Evolutionary conservation across 1,284 basidiomycete species (phyloP).

Genomic region (Ustilago curta): DNA sequence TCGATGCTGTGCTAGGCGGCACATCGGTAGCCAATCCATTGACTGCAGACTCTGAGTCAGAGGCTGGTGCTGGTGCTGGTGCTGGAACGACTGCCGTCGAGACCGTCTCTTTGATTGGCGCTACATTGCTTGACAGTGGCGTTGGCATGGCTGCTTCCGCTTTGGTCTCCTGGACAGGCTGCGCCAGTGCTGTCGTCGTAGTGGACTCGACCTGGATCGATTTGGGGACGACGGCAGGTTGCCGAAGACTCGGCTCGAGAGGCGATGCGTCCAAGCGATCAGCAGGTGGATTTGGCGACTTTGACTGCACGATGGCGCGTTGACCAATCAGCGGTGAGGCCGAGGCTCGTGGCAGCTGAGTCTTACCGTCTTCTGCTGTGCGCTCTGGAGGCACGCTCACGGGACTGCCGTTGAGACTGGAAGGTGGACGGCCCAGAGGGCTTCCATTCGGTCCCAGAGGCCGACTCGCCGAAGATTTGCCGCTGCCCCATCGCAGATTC

Average conservation of each 20-base stretch:
- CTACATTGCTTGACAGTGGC: neutral
- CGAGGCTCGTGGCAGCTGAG: slow-evolving; percentile 2
- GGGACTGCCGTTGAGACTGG: slow-evolving; percentile 38
- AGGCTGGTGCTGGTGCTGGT: neutral
- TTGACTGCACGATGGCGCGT: neutral
- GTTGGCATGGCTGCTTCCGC: slow-evolving; percentile 12
- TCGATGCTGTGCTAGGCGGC: neutral
- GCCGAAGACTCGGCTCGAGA: slow-evolving; percentile 19
- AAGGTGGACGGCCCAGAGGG: slow-evolving; percentile 30
- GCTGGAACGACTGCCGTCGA: neutral
- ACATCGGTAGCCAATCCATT: neutral
- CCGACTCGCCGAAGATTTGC: slow-evolving; percentile 61
- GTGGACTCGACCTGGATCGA: neutral
- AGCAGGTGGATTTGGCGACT: neutral
- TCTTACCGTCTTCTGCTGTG: slow-evolving; percentile 11
- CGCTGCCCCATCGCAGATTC: slow-evolving; percentile 67
- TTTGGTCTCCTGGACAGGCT: slow-evolving; percentile 13
- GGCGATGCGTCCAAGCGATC: slow-evolving; percentile 18
- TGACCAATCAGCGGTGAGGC: slow-evolving; percentile 3
- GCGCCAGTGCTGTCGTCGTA: neutral
- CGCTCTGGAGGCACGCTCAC: slow-evolving; percentile 10
- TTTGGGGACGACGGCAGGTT: slow-evolving; percentile 3
- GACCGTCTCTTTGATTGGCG: neutral
- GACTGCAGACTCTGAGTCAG: neutral
- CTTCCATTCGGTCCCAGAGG: slow-evolving; percentile 48